A percentile compares a stretch with the other conserved stretches of the same genome.
Conservation (phyloP, 2,329 filamentous ascomycete genomes). For the Aspergillus aculeatinus region DNA sequence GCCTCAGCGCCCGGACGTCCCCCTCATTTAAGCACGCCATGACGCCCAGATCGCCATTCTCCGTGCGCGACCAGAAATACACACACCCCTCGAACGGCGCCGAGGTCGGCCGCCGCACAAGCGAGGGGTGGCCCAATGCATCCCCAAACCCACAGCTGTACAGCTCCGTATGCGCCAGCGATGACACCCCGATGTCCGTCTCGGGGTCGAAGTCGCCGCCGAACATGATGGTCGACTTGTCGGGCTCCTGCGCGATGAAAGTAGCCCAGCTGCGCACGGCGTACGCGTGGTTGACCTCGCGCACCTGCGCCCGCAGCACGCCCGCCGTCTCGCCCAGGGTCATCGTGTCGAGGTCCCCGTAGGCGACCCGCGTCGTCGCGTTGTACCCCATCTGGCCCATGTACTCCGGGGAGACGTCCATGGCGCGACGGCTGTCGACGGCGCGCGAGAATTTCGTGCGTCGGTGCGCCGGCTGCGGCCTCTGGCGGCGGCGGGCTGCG, state of each 20-base stretch:
- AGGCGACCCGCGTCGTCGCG: neutral
- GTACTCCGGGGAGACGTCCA: conserved; percentile 8
- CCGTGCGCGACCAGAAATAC: neutral
- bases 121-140: neutral
- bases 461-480: neutral
- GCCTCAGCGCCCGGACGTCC: neutral
- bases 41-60: neutral
- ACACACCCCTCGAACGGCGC: neutral
- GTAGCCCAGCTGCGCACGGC: conserved; percentile 12
- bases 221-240: conserved; percentile 5
- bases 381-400: conserved; percentile 11
- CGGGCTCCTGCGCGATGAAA: conserved; percentile 4
- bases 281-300: neutral
- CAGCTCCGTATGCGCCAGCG: neutral
- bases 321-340: neutral
- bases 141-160: neutral
- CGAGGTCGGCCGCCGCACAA: neutral
- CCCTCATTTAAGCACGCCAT: neutral
- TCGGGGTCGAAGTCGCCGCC: conserved; percentile 1
- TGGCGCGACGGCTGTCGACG: conserved; percentile 5
- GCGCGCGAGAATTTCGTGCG: conserved; percentile 2
- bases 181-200: conserved; percentile 1
- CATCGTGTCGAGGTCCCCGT: neutral
- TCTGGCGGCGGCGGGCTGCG: neutral
- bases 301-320: neutral